Percentiles rank a stretch among this genome's conserved stretches.
Conservation (phyloP, 2,329 filamentous ascomycete species). For the Diaporthe citri region DNA sequence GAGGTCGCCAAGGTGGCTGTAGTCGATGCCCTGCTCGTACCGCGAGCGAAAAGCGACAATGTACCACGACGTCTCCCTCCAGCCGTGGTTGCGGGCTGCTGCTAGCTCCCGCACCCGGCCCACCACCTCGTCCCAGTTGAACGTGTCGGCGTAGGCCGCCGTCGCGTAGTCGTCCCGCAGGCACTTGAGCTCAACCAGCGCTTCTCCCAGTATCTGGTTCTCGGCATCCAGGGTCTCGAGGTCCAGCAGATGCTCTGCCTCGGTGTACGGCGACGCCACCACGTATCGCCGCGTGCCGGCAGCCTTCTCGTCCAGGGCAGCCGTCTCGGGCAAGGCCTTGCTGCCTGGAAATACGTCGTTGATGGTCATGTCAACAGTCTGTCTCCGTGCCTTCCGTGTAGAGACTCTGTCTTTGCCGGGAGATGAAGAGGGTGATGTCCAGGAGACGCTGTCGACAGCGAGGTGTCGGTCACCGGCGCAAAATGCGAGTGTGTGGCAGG, state of each 20-base stretch:
- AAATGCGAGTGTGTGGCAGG: background rate
- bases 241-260: constrained; percentile 78
- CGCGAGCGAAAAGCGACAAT: constrained; percentile 86
- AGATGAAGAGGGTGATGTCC: background rate
- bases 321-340: constrained; percentile 12
- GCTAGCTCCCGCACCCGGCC: constrained; percentile 67
- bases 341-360: background rate
- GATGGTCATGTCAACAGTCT: constrained; percentile 22
- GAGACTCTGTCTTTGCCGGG: background rate
- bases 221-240: constrained; percentile 74
- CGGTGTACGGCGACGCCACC: constrained; percentile 82
- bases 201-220: constrained; percentile 77
- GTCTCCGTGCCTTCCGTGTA: background rate
- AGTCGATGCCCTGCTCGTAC: constrained; percentile 76
- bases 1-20: constrained; percentile 75
- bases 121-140: constrained; percentile 81
- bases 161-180: constrained; percentile 81
- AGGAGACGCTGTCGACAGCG: background rate
- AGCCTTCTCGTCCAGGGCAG: constrained; percentile 10
- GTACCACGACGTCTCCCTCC: constrained; percentile 78
- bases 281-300: constrained; percentile 55
- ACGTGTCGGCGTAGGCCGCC: constrained; percentile 77
- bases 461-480: background rate
- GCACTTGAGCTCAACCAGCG: constrained; percentile 74
- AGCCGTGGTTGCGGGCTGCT: constrained; percentile 60